Percentiles rank a stretch among this genome's conserved stretches.
phyloP scores from a whole-genome alignment of 2,329 filamentous ascomycete genomes.

The Pseudopyrenochaeta lycopersici region DNA sequence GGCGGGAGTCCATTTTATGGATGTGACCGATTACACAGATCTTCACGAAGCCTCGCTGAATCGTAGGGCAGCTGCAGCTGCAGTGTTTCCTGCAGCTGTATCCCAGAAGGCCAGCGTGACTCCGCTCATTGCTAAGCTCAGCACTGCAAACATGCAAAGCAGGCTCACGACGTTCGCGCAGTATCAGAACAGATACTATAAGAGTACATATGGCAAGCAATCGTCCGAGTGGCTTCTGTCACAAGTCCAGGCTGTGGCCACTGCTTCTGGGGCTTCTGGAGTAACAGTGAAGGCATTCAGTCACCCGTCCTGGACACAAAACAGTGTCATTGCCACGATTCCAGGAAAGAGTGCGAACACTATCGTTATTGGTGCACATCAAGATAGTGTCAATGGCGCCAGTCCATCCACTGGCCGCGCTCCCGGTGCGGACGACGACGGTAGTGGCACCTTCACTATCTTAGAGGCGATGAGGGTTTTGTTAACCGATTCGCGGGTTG shows the following conservation, averaged over 20 bases:
- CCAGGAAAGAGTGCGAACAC: slow-evolving; percentile 84
- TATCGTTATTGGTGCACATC: slow-evolving; percentile 86
- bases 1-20: slow-evolving; percentile 34
- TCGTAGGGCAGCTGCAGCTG: slow-evolving; percentile 8
- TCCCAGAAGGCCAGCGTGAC: slow-evolving; percentile 20
- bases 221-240: slow-evolving; percentile 86
- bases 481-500: slow-evolving; percentile 72
- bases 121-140: slow-evolving; percentile 27
- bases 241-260: slow-evolving; percentile 75
- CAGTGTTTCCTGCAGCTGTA: slow-evolving; percentile 20
- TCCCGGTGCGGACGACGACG: slow-evolving; percentile 92
- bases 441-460: slow-evolving; percentile 89
- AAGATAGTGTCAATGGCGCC: slow-evolving; percentile 92
- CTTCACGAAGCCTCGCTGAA: slow-evolving; percentile 14
- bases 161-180: slow-evolving; percentile 26
- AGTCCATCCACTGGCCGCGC: slow-evolving; percentile 81
- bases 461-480: slow-evolving; percentile 86
- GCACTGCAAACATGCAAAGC: slow-evolving; percentile 26
- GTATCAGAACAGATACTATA: slow-evolving; percentile 37
- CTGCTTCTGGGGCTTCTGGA: slow-evolving; percentile 73
- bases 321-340: slow-evolving; percentile 87
- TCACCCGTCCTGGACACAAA: slow-evolving; percentile 81
- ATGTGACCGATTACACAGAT: slow-evolving; percentile 31
- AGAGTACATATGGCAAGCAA: slow-evolving; percentile 66
- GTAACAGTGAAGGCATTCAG: slow-evolving; percentile 76